Conservation (phyloP, 2,329 filamentous ascomycete genomes). For the Chrysoporthe deuterocubensis region DNA sequence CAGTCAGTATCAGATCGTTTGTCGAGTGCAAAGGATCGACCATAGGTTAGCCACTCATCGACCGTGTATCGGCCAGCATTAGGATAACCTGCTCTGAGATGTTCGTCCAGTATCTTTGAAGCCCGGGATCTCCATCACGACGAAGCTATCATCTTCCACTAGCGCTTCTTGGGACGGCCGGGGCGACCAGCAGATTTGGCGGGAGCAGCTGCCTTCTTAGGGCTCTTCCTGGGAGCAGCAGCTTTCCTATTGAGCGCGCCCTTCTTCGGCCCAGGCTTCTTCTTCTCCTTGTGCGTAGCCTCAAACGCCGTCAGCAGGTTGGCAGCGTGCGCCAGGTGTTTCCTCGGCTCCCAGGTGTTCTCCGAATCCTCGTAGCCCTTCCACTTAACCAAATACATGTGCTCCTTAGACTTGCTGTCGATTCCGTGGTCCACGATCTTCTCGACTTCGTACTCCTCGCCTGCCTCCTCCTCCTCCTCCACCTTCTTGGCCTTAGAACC, state of each 20-base stretch:
- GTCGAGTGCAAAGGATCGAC: not conserved
- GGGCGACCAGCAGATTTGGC: conserved; percentile 13
- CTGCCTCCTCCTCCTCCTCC: conserved; percentile 14
- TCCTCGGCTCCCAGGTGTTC: conserved; percentile 59
- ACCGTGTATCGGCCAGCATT: not conserved
- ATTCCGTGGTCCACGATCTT: conserved; percentile 47
- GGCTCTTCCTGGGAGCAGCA: conserved; percentile 14
- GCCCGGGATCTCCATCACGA: not conserved
- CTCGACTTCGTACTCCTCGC: conserved; percentile 52
- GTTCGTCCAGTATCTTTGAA: not conserved
- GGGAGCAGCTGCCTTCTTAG: conserved; percentile 26
- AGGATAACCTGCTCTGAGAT: not conserved
- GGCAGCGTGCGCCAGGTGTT: conserved; percentile 47
- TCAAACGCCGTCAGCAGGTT: conserved; percentile 45
- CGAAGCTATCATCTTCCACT: not conserved
- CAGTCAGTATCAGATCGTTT: not conserved
- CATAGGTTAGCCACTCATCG: not conserved
- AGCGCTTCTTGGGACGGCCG: conserved; percentile 20
- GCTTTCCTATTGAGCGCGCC: conserved; percentile 23
- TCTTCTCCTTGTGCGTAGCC: conserved; percentile 31
- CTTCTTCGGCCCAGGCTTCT: conserved; percentile 14
- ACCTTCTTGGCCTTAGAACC: conserved; percentile 3
- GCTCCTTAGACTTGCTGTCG: conserved; percentile 42
- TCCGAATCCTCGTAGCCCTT: conserved; percentile 47
- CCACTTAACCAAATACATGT: conserved; percentile 59